Base-by-base conservation (phyloP, 805 yeast species). In the Starmerella bacillaris region DNA sequence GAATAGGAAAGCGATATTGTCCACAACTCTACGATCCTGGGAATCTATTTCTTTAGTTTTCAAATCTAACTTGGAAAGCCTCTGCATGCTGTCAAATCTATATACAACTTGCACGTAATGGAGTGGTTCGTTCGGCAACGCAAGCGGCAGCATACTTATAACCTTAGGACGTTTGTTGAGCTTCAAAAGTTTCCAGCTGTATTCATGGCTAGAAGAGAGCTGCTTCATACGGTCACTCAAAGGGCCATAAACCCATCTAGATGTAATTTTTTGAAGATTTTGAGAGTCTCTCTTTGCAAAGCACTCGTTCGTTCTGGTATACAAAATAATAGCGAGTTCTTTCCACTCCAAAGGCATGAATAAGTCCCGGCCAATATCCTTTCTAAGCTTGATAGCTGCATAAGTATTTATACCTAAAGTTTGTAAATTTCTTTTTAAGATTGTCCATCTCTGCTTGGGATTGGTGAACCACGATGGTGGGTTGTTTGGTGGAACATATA, bases 121-220 rank as follows among this genome's bases (percentile, higher is more conserved):
- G 14, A 69, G 51, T 0, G 73, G 70, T 37, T 57, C 57, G 15
- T 69, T 70, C 3, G 74, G 73, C 36, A 67, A 47, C 51, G 78
- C 72, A 47, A 77, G 60, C 2, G 78, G 72, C 44, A 75, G 74
- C 47, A 84, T 69, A 3, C 74, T 64, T 31, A 78, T 64, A 21
- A 83, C 61, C 52, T 74, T 76, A 18, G 95, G 95, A 31, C 70
- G 65, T 21, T 63, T 58, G 45, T 71, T 75, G 47, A 82, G 72
- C 45, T 74, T 71, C 19, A 73, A 58, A 35, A 84, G 60, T 48
- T 78, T 74, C 94, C 95, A 84, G 36, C 69, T 72, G 42, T 80
- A 58, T 32, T 65, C 63, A 27, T 69, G 58, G 38, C 65, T 64
- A 15, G 58, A 55, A 16, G 94, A 92, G 28, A 76, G 52, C 18